Evolutionary conservation across 768 basidiomycete species (phyloP), one percentile per base, ranked within the genome.

Genomic region (Leccinum olivaceopallidum): DNA sequence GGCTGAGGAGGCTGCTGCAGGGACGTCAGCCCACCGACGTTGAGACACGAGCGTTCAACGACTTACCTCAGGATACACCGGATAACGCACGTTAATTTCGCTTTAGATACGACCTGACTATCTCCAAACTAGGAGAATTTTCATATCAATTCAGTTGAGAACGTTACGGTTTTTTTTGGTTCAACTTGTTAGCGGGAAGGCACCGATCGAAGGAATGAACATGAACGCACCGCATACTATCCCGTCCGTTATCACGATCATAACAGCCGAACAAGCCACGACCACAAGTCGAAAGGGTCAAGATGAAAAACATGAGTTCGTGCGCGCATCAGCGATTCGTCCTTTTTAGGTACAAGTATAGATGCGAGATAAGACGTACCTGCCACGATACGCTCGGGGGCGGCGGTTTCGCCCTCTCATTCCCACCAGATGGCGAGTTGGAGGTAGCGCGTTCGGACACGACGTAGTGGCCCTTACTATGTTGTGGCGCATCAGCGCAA

Each of bases 1-100:
- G 92, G 65, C 85, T 88, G 6, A 83, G 77, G 22, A 92, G 80
- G 67, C 88, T 89, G 65, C 89, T 91, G 76, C 62, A 53, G 28
- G 14, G 58, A 28, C 7, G 8, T 63, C 4, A 37, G n/a, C 12
- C 16, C 28, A 24, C 50, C 55, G 55, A 16, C n/a, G 20, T 30
- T 63, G 62, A 28, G 34, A 22, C 47, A 58, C 36, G 52, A 34
- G 58, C 22, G 47, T 14, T 48, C 28, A 49, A 47, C n/a, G 36
- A 58, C 74, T 55, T 71, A 87, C 89, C 87, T 90, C 65, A 93
- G 82, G 58, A 89, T 73, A 18, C 88, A 87, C 65, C 89, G 87
- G 4, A 93, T 79, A 53, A 93, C 81, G 57, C 86, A 81, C 0
- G 88, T 80, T n/a, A 92, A 74, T 65, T 85, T 88, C n/a, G 77